phyloP scores from a whole-genome alignment of 2,329 filamentous ascomycete genomes.

The Knufia petricola region DNA sequence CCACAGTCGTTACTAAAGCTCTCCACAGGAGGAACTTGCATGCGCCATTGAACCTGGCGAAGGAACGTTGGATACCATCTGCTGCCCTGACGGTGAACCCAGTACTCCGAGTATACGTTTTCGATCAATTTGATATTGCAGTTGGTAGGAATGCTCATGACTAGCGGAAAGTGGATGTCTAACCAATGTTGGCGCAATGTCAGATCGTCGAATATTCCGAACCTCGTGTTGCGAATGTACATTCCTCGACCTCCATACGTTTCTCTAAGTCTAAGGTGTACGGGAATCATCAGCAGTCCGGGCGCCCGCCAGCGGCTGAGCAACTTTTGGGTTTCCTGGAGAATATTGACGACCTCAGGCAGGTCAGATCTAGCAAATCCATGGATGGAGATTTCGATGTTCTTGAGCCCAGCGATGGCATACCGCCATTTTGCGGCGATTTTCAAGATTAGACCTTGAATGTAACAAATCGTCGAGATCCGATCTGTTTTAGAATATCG shows the following conservation, averaged over 20 bases:
- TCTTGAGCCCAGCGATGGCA: neutral
- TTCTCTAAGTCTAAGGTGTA: neutral
- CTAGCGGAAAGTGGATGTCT: too few species aligned
- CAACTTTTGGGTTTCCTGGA: neutral
- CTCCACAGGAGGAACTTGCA: neutral
- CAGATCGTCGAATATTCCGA: too few species aligned
- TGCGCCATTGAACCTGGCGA: neutral
- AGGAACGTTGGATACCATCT: too few species aligned
- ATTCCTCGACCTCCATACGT: neutral
- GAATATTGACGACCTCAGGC: neutral
- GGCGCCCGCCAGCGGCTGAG: neutral
- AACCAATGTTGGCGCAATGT: too few species aligned
- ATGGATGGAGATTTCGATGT: neutral
- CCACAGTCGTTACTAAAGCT: neutral
- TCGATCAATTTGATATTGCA: too few species aligned
- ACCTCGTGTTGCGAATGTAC: too few species aligned
- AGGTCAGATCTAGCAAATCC: neutral
- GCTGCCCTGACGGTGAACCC: too few species aligned
- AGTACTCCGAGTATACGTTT: too few species aligned
- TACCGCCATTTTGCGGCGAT: neutral
- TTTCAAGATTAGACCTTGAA: neutral
- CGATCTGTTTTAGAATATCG: neutral
- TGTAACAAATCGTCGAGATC: neutral
- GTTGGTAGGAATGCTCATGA: too few species aligned
- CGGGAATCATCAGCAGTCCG: neutral